Percentiles rank a stretch among this genome's conserved stretches.
These are phyloP conservation scores for Vitis hybrid DNA, from an alignment of 177 flowering plant genomes.

Conservation along the genomic window DNA sequence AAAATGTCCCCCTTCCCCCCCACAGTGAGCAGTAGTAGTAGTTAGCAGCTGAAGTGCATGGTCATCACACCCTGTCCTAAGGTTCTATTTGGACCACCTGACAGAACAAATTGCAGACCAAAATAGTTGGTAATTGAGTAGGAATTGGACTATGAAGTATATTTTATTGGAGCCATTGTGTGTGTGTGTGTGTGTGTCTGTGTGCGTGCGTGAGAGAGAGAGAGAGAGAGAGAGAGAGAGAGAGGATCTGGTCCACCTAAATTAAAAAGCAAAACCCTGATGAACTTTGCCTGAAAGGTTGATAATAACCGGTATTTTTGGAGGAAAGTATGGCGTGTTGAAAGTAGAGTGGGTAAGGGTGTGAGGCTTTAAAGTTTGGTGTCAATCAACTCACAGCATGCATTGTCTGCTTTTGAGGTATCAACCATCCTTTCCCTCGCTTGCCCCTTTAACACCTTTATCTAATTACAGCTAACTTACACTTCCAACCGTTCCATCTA, in stretches of 20 bases:
- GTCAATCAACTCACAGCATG: slow-evolving; percentile 16
- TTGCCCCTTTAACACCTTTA: neutral
- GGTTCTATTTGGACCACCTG: neutral
- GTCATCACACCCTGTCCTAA: neutral
- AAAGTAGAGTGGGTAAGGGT: slow-evolving; percentile 5
- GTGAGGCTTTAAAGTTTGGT: slow-evolving; percentile 5
- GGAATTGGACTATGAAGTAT: no score
- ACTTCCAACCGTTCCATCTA: neutral
- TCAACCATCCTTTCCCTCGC: slow-evolving; percentile 20
- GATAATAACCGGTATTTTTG: slow-evolving; percentile 6
- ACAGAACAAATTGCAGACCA: no score
- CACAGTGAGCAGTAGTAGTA: neutral
- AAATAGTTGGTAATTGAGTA: no score
- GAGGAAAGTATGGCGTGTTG: neutral
- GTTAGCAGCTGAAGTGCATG: neutral
- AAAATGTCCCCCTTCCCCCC: neutral
- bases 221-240: no score
- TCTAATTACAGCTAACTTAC: neutral
- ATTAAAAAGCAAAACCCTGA: no score
- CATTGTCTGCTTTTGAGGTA: slow-evolving; percentile 22
- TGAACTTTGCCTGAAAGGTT: slow-evolving; percentile 1
- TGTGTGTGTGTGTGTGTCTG: no score
- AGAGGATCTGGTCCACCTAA: no score
- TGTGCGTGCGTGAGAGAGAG: no score
- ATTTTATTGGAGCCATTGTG: no score